These are phyloP conservation scores for Plectosphaerella plurivora DNA, from an alignment of 2,329 filamentous ascomycete species.

Conservation along the genomic window DNA sequence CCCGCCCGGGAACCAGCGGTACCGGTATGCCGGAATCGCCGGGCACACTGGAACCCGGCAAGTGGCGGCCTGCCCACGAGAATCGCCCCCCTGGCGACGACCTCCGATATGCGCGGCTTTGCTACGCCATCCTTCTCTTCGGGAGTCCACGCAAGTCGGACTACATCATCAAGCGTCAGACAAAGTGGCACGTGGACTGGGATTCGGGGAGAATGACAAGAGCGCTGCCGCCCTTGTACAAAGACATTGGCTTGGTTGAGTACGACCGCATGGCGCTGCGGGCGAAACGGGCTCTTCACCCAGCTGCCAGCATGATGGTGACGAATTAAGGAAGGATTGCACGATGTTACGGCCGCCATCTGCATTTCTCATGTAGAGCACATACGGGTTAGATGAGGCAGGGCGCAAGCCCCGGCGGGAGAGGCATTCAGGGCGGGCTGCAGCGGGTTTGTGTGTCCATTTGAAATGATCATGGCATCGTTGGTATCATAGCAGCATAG, in stretches of 20 bases:
- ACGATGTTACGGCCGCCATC: not conserved
- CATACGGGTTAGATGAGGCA: not conserved
- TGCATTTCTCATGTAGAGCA: not conserved
- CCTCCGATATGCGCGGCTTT: slow-evolving; percentile 55
- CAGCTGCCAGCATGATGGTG: not conserved
- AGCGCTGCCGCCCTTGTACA: slow-evolving; percentile 50
- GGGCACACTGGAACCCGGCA: slow-evolving; percentile 28
- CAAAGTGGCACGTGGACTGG: slow-evolving; percentile 58
- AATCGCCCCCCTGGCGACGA: slow-evolving; percentile 39
- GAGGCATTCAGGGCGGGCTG: not conserved
- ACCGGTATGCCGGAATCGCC: not conserved
- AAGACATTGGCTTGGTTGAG: slow-evolving; percentile 34
- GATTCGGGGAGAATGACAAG: slow-evolving; percentile 49
- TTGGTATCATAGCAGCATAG: slow-evolving; percentile 3
- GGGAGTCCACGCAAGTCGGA: slow-evolving; percentile 54
- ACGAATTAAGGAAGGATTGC: too few relatives aligned
- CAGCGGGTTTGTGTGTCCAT: not conserved
- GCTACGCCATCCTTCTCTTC: slow-evolving; percentile 54
- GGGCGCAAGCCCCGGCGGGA: not conserved
- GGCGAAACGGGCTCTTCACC: not conserved
- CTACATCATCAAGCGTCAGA: slow-evolving; percentile 52
- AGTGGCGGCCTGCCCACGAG: slow-evolving; percentile 55
- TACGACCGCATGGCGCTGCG: not conserved
- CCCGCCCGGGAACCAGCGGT: not conserved
- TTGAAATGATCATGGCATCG: not conserved